phyloP scores from a whole-genome alignment of 2,329 filamentous ascomycete genomes.

The Fusarium haematococcum region DNA sequence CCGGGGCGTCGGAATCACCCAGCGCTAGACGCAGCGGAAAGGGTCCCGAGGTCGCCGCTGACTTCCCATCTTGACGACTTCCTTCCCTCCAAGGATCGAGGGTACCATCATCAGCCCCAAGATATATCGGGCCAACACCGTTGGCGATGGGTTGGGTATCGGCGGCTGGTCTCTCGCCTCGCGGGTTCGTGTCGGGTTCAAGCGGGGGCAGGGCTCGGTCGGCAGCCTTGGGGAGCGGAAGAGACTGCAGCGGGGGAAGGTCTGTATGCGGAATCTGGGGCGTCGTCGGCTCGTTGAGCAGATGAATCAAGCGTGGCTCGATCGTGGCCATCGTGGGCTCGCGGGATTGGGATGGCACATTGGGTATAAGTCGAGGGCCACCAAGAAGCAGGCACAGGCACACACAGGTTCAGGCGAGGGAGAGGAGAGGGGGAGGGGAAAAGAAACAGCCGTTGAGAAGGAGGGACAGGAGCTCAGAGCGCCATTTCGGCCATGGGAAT shows the following conservation, averaged over 20 bases:
- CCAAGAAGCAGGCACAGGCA: conserved; percentile 7
- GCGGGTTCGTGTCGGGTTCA: conserved; percentile 61
- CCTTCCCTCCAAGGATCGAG: conserved; percentile 40
- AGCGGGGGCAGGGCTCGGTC: conserved; percentile 64
- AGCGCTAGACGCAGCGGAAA: conserved; percentile 56
- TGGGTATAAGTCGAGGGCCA: conserved; percentile 41
- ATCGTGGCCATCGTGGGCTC: conserved; percentile 71
- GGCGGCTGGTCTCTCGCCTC: conserved; percentile 50
- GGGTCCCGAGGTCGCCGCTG: conserved; percentile 39
- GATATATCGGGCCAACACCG: conserved; percentile 28
- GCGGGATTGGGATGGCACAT: conserved; percentile 42
- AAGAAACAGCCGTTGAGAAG: conserved; percentile 30
- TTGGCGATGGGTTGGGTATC: conserved; percentile 32
- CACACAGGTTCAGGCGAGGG: conserved; percentile 4
- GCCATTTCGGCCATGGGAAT: conserved; percentile 34
- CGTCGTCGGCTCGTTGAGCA: conserved; percentile 68
- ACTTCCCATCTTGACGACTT: conserved; percentile 39
- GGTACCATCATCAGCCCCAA: conserved; percentile 36
- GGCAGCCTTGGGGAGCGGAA: conserved; percentile 57
- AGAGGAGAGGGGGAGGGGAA: conserved; percentile 14
- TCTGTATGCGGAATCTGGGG: conserved; percentile 63
- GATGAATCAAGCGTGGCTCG: conserved; percentile 74
- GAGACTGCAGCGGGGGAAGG: conserved; percentile 65
- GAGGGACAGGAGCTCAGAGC: conserved; percentile 37
- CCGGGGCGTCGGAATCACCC: conserved; percentile 52